A percentile compares a stretch with the other conserved stretches of the same genome.
These are phyloP conservation scores for Lineolata rhizophorae DNA, from an alignment of 495 filamentous ascomycete species.

Conservation along the genomic window DNA sequence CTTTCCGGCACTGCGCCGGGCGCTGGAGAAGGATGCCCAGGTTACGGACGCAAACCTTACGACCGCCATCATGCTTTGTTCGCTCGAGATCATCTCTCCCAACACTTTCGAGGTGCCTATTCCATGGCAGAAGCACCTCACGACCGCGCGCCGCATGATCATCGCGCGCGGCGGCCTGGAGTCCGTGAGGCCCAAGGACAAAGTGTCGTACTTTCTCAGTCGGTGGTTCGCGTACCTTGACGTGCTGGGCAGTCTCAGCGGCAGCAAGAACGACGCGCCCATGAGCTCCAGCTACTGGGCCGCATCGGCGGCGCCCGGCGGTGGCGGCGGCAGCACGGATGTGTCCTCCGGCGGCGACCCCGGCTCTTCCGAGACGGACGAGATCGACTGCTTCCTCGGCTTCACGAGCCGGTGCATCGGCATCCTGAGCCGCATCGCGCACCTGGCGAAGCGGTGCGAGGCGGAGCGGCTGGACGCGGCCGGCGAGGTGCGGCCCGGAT, in stretches of 20 bases:
- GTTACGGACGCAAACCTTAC: conserved; percentile 58
- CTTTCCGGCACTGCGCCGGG: conserved; percentile 47
- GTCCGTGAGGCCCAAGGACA: conserved; percentile 34
- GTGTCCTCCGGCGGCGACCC: no score
- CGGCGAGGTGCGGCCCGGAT: conserved; percentile 28
- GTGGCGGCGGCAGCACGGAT: conserved; percentile 6
- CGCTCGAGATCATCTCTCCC: conserved; percentile 68
- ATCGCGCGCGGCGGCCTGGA: conserved; percentile 38
- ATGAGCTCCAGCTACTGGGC: conserved; percentile 30
- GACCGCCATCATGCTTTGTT: conserved; percentile 71
- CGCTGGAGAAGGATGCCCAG: conserved; percentile 24
- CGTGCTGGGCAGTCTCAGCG: conserved; percentile 54
- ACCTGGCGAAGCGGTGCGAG: conserved; percentile 50
- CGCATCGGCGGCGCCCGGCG: conserved; percentile 21
- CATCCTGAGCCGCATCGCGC: conserved; percentile 52
- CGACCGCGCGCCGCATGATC: conserved; percentile 56
- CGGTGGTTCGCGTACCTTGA: conserved; percentile 80
- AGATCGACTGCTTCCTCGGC: conserved; percentile 53
- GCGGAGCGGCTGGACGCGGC: conserved; percentile 37
- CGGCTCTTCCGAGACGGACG: conserved; percentile 17
- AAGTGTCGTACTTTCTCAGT: conserved; percentile 55
- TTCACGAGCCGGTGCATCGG: conserved; percentile 32
- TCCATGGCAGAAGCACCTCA: conserved; percentile 58
- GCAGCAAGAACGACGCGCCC: conserved; percentile 36
- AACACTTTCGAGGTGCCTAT: conserved; percentile 55